Conservation (phyloP, 2,329 filamentous ascomycete genomes). For the Phialophora macrospora region DNA sequence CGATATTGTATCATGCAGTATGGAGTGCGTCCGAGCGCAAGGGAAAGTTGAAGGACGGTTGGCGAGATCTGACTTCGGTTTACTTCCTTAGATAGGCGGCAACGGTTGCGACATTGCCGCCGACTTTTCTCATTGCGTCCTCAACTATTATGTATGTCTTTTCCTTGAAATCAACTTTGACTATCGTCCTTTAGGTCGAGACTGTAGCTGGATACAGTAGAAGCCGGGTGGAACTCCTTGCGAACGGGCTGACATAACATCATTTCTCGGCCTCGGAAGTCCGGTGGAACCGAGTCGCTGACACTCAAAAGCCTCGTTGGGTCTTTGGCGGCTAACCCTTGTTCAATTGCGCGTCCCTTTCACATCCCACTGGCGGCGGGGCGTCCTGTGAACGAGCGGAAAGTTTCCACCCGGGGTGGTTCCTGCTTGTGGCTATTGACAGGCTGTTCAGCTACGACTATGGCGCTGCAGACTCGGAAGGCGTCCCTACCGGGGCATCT, state of each 20-base stretch:
- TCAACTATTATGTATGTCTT: not conserved
- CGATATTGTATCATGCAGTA: not conserved
- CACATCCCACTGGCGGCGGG: not conserved
- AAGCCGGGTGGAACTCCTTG: not conserved
- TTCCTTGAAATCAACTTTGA: not conserved
- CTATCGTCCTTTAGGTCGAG: too few species aligned
- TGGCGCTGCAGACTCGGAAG: not conserved
- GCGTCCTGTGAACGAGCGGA: not conserved
- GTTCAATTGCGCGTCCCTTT: not conserved
- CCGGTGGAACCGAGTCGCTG: not conserved
- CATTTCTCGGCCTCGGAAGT: not conserved
- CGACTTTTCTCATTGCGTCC: not conserved
- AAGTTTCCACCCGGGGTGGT: not conserved
- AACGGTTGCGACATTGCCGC: not conserved
- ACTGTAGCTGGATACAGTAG: too few species aligned
- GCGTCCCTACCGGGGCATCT: conserved; percentile 24
- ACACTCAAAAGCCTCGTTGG: not conserved
- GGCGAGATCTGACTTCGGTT: not conserved
- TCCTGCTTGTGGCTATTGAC: not conserved
- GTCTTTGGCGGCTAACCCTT: not conserved
- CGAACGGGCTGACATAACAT: not conserved
- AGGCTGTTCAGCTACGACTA: not conserved
- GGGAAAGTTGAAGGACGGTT: not conserved
- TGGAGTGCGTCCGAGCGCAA: not conserved
- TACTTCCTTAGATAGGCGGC: not conserved